These are phyloP conservation scores for Linaria vulgaris DNA, from an alignment of 257 asterid species.

Conservation along the genomic window DNA sequence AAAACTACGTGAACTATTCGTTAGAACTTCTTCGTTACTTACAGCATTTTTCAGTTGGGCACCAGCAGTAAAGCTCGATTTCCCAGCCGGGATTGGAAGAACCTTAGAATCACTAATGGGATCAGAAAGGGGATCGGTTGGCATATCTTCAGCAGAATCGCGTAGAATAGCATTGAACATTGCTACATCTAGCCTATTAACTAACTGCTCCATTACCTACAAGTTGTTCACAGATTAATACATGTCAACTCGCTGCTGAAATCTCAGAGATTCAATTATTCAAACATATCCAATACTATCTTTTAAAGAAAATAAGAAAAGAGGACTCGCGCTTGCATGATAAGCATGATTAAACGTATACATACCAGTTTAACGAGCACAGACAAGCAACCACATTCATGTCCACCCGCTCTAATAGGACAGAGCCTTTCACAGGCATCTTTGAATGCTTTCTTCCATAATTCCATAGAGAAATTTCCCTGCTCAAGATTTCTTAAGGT, in stretches of 20 bases:
- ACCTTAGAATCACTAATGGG: constrained; percentile 78
- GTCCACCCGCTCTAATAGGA: constrained; percentile 74
- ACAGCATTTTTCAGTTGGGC: constrained; percentile 90
- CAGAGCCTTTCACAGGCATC: constrained; percentile 96
- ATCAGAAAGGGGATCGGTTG: constrained; percentile 93
- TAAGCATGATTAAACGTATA: neutral
- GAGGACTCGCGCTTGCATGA: neutral
- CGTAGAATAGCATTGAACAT: constrained; percentile 98
- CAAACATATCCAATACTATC: neutral
- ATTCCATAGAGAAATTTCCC: constrained; percentile 67
- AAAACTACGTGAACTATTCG: neutral
- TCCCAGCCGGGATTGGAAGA: constrained; percentile 84
- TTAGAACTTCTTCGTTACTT: constrained; percentile 35
- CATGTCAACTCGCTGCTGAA: neutral
- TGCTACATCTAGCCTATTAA: constrained; percentile 82
- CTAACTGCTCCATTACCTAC: constrained; percentile 93
- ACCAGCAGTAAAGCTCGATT: constrained; percentile 84
- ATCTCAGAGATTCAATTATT: neutral
- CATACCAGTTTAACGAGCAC: constrained; percentile 76
- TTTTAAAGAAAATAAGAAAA: too few relatives aligned
- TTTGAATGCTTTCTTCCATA: constrained; percentile 92
- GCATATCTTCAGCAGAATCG: constrained; percentile 74
- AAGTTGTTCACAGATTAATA: neutral
- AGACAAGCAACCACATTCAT: constrained; percentile 83
- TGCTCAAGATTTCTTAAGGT: constrained; percentile 60